Percentiles rank a stretch among this genome's conserved stretches.
These are phyloP conservation scores for Beauveria brongniartii DNA, from an alignment of 2,329 filamentous ascomycete species.

Conservation along the genomic window DNA sequence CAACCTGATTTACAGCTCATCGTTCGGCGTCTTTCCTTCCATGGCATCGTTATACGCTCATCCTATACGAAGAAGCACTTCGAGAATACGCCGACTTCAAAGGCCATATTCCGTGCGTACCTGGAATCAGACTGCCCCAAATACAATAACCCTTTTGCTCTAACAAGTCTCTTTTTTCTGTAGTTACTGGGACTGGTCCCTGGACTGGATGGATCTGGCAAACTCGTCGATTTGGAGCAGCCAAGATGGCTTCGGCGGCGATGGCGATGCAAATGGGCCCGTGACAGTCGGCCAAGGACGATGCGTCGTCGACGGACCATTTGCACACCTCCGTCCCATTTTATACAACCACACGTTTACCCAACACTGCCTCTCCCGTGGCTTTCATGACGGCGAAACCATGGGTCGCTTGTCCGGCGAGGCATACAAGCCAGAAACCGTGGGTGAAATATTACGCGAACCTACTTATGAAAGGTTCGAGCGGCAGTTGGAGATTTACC, in stretches of 20 bases:
- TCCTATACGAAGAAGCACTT: not conserved
- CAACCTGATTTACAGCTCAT: not conserved
- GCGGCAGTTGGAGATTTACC: conserved; percentile 6
- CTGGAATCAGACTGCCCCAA: too few species aligned
- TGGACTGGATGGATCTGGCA: conserved; percentile 14
- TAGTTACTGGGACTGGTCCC: conserved; percentile 13
- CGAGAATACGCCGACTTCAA: not conserved
- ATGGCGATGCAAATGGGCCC: conserved; percentile 10
- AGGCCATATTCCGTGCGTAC: not conserved
- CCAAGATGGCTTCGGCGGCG: conserved; percentile 13
- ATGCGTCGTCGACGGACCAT: conserved; percentile 13
- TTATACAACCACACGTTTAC: conserved; percentile 12
- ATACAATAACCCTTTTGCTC: not conserved
- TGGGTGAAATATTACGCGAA: not conserved
- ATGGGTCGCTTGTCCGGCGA: conserved; percentile 3
- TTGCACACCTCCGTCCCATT: conserved; percentile 12
- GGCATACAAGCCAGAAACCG: conserved; percentile 4
- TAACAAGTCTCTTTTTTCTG: not conserved
- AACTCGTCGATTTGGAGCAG: conserved; percentile 14
- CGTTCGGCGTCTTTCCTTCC: conserved; percentile 10
- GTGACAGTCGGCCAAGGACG: conserved; percentile 11
- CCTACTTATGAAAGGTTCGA: not conserved
- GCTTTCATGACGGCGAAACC: conserved; percentile 4
- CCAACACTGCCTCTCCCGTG: conserved; percentile 11
- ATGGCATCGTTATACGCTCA: conserved; percentile 6